These are phyloP conservation scores for Diaporthe sp. DNA, from an alignment of 2,329 filamentous ascomycete genomes.

Conservation along the genomic window DNA sequence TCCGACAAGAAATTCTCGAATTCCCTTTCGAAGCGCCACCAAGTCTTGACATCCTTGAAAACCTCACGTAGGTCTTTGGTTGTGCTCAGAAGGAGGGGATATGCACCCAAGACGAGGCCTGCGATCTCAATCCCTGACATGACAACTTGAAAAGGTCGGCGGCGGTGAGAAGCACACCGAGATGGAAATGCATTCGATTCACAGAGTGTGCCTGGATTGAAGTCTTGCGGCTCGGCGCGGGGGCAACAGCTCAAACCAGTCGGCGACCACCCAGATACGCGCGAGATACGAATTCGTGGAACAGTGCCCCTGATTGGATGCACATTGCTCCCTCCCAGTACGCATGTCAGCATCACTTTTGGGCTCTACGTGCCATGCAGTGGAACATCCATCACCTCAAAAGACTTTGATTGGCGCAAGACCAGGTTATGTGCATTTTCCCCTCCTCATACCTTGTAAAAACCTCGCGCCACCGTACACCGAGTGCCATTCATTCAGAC, in stretches of 20 bases:
- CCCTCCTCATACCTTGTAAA: neutral
- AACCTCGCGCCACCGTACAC: too few relatives aligned
- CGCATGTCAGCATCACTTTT: neutral
- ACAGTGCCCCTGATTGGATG: neutral
- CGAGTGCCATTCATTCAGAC: too few relatives aligned
- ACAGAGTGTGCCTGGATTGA: neutral
- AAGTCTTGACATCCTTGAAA: neutral
- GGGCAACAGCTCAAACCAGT: neutral
- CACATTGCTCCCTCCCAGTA: neutral
- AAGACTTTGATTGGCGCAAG: too few relatives aligned
- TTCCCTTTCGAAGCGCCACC: conserved; percentile 8
- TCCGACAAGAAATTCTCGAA: neutral
- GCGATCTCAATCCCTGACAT: conserved; percentile 1
- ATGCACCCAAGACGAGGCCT: neutral
- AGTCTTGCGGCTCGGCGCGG: neutral
- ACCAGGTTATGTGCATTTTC: neutral
- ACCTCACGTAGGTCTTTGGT: neutral
- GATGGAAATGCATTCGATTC: neutral
- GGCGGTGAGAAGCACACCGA: neutral
- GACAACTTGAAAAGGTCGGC: neutral
- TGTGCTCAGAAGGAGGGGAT: neutral
- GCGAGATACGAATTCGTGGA: neutral
- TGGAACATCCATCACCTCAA: neutral
- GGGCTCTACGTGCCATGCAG: neutral
- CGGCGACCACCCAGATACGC: too few relatives aligned